Evolutionary conservation across 2,329 filamentous ascomycete species (phyloP).

Genomic region (Penicillium polonicum): DNA sequence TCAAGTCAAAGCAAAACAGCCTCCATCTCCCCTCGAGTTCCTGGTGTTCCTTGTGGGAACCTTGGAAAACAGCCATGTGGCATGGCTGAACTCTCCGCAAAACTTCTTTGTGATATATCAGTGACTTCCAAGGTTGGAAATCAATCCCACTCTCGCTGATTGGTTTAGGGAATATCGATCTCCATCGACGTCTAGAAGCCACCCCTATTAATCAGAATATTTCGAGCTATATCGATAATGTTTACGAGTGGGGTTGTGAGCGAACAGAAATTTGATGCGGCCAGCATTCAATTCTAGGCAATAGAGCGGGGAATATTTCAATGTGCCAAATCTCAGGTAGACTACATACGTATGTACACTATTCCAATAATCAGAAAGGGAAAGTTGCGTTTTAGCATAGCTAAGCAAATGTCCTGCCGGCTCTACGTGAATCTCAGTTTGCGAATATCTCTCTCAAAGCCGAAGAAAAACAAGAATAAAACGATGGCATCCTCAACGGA

Average conservation of each 20-base stretch:
- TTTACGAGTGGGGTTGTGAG: not conserved
- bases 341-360: not conserved
- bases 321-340: no score
- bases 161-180: not conserved
- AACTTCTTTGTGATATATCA: not conserved
- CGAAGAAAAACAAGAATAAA: not conserved
- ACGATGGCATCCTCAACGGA: no score
- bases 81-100: not conserved
- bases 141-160: not conserved
- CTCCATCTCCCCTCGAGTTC: not conserved
- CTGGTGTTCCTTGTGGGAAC: not conserved
- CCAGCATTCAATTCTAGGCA: not conserved
- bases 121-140: not conserved
- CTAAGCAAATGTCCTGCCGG: not conserved
- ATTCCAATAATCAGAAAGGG: not conserved
- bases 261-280: not conserved
- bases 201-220: not conserved
- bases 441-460: not conserved
- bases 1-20: not conserved
- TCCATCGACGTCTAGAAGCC: not conserved
- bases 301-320: not conserved
- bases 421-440: not conserved
- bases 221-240: not conserved
- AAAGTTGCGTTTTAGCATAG: not conserved
- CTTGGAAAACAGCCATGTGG: not conserved